Base-by-base conservation (phyloP, 768 basidiomycete genomes). In the Hemileccinum rubropunctum region DNA sequence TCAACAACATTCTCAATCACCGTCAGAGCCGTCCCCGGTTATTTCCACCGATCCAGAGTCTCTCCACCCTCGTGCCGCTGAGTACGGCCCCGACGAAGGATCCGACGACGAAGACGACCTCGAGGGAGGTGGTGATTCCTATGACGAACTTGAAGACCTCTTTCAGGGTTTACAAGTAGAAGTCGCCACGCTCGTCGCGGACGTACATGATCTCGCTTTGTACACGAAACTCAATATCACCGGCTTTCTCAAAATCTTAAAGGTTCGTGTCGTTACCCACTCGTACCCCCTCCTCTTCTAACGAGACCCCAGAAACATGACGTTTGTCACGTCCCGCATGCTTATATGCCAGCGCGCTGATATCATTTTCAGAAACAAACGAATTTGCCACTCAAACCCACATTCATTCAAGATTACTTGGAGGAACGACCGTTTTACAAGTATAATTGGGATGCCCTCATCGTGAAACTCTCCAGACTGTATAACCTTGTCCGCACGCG, bases 151-250 rank as follows among this genome's bases (percentile, higher is more conserved):
- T 11, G 94, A 97, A 61, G 91, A 91, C 43, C 77, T 84, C 18
- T 99, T 97, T 67, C 83, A 87, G 53, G 78, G 77, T 14, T 73
- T 98, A 17, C 93, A 98, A 70, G 95, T 97, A 63, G 92, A 95
- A 63, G 91, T 98, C 17, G 95, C 95, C 1, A 88, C 82, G 36
- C 81, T 99, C 38, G 95, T 99, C 15, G 95, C 95, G 1, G 88
- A 91, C 57, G 89, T 91, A 11, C 91, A 94, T 58, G 91, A 93
- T 67, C 77, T 95, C 35, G 93, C 94, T 1, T 74, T 98, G 27
- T 89, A 95, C 66, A 95, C 95, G 3, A 98, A 98, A 66, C 81
- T 98, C 47, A 98, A 98, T 67, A 94, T 98, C 62, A 98, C 97
- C 1, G 97, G 97, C 10, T 99, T 99, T 67, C 88, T 98, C 78